Percentiles rank a stretch among this genome's conserved stretches.
Conservation (phyloP, 208 protist genomes). For the Trypanosoma melophagium region DNA sequence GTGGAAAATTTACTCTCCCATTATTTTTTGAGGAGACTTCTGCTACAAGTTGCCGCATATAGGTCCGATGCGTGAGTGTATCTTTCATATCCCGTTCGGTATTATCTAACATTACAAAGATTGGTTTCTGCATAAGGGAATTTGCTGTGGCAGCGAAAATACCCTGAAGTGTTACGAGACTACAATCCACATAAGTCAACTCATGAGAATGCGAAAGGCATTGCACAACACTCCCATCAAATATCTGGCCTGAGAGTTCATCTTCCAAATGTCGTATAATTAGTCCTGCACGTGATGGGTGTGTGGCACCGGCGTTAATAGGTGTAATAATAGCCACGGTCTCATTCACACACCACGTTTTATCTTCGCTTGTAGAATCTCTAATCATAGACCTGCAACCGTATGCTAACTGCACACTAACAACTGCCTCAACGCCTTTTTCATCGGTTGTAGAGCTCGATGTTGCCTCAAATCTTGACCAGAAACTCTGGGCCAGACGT, state of each 20-base stretch:
- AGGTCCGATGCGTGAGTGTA: not conserved
- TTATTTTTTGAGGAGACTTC: constrained; percentile 5
- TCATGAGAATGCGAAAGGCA: constrained; percentile 29
- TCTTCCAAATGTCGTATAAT: constrained; percentile 65
- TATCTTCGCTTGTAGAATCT: not conserved
- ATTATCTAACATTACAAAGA: constrained; percentile 11
- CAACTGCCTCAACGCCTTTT: not conserved
- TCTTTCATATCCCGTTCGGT: not conserved
- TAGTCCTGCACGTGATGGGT: constrained; percentile 33
- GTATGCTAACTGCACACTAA: constrained; percentile 23
- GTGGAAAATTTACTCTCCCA: constrained; percentile 9
- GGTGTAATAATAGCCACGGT: constrained; percentile 25
- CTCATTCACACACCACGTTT: constrained; percentile 11
- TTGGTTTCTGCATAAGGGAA: constrained; percentile 11
- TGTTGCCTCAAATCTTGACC: constrained; percentile 23
- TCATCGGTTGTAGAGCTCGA: not conserved
- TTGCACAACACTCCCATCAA: constrained; percentile 66
- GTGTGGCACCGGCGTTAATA: constrained; percentile 1
- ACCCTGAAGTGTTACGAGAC: not conserved
- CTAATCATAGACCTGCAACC: not conserved
- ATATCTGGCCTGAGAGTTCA: constrained; percentile 54
- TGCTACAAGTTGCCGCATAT: constrained; percentile 6
- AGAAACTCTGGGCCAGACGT: constrained; percentile 20
- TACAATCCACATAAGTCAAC: not conserved
- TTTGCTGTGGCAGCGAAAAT: constrained; percentile 19